Base-by-base conservation (phyloP, 768 basidiomycete species). In the Suillus brevipes region DNA sequence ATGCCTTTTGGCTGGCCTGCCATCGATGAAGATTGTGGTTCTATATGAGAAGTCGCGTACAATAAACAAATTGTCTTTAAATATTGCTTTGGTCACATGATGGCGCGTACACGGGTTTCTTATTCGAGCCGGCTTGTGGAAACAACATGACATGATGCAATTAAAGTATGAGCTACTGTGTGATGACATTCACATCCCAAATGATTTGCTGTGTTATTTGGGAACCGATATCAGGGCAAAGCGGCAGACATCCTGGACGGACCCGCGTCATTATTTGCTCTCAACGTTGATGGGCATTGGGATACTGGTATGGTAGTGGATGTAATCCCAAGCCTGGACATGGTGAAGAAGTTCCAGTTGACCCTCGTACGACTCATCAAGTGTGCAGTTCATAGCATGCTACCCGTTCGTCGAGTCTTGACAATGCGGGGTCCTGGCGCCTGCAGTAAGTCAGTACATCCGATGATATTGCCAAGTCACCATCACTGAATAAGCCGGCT, bases 11-110 rank as follows among this genome's bases (percentile, higher is more conserved):
- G 31, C 38, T 72, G 66, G 47, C 66, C 66, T 72, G 75, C 76
- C 59, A 53, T 65, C 47, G 20, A 10, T 47, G 16, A 67, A 67
- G 68, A 73, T 70, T 65, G 62, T 66, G 60, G 58, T 69, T 62
- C 60, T 63, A 65, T 25, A 38, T 10, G 67, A 64, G 28, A 64
- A 67, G 75, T 73, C 70, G 70, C 69, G 74, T 74, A 63, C 50
- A 38, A 58, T 57, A 45, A 61, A 61, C 6, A 56, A 16, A 36
- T 36, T 31, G 50, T 52, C 28, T 10, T 31, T 31, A 31, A 31
- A 31, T 31, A 28, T 52, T 52, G 28, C 28, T 31, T 52, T 52
- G 28, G 28, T 52, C 50, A 52, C 50, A 31, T 52, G 50, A 52
- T 52, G 23, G 47, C 12, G 4, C 47, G 6, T 49, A 47, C 23